phyloP scores from a whole-genome alignment of 2,329 filamentous ascomycete genomes.

The Colletotrichum shisoi region DNA sequence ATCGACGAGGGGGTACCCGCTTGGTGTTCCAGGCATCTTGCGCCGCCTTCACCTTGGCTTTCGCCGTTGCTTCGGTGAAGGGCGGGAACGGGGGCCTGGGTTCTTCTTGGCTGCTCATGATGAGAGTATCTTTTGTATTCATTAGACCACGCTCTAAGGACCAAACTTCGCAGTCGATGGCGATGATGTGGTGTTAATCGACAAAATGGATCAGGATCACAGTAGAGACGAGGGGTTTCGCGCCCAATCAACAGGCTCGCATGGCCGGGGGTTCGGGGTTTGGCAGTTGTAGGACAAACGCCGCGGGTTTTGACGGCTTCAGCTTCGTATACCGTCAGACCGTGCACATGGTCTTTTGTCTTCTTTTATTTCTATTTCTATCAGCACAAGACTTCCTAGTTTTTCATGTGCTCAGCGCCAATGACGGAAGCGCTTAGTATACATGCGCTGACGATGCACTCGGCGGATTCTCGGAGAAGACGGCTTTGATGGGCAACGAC shows the following conservation, averaged over 20 bases:
- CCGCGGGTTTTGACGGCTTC: constrained; percentile 25
- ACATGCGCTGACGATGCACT: background rate
- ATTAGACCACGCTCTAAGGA: background rate
- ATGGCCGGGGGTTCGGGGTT: constrained; percentile 11
- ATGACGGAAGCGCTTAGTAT: background rate
- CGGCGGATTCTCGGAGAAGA: background rate
- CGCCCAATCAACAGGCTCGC: constrained; percentile 26
- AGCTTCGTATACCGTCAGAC: background rate
- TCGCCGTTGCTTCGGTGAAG: constrained; percentile 75
- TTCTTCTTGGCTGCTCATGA: constrained; percentile 32
- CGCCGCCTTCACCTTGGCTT: constrained; percentile 80
- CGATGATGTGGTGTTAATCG: background rate
- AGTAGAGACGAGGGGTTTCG: background rate
- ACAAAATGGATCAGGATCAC: constrained; percentile 9
- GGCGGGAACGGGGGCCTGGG: constrained; percentile 66
- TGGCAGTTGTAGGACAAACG: constrained; percentile 29
- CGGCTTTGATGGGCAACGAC: background rate
- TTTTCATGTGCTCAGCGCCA: background rate
- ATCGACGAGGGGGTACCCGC: constrained; percentile 52
- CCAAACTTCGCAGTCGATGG: background rate
- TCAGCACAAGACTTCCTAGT: background rate
- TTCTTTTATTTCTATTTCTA: no score
- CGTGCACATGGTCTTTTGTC: no score
- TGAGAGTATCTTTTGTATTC: background rate
- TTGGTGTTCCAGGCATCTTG: constrained; percentile 84